Conservation (phyloP, 2,329 filamentous ascomycete species). For the Neofusicoccum cordaticola region DNA sequence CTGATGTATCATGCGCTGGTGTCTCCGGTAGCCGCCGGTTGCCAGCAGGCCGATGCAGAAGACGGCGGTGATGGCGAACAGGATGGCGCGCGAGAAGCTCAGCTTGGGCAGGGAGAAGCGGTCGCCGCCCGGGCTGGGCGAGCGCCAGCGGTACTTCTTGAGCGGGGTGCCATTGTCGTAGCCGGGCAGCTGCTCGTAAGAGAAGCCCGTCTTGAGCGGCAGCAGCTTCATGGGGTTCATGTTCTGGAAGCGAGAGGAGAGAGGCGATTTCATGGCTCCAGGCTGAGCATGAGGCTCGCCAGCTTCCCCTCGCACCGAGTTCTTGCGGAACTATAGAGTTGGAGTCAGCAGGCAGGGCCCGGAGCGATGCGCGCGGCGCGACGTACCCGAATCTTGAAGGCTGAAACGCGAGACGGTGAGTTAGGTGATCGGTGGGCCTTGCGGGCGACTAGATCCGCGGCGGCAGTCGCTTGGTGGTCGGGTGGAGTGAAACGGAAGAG, state of each 20-base stretch:
- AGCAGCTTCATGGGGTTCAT: constrained; percentile 47
- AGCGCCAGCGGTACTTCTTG: constrained; percentile 40
- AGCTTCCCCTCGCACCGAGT: constrained; percentile 16
- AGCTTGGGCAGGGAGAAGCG: constrained; percentile 26
- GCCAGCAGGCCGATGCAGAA: constrained; percentile 41
- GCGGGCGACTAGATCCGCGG: constrained; percentile 20
- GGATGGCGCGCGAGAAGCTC: constrained; percentile 42
- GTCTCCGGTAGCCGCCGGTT: constrained; percentile 41
- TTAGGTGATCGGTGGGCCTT: constrained; percentile 19
- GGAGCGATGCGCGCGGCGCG: constrained; percentile 1
- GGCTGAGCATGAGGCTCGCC: constrained; percentile 22
- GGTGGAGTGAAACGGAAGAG: constrained; percentile 15
- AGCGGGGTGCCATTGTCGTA: constrained; percentile 34
- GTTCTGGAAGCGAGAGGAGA: constrained; percentile 32
- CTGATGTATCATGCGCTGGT: constrained; percentile 24
- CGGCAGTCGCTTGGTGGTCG: constrained; percentile 17
- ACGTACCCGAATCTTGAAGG: constrained; percentile 17
- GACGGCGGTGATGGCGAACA: constrained; percentile 40
- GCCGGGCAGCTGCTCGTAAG: constrained; percentile 46
- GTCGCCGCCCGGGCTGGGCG: constrained; percentile 30
- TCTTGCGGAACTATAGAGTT: constrained; percentile 17
- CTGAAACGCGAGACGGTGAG: constrained; percentile 20
- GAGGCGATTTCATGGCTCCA: constrained; percentile 19
- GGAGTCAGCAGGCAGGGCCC: neutral
- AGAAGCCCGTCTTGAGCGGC: constrained; percentile 39